Conservation (phyloP, 2,329 filamentous ascomycete species). For the Metarhizium humberi region DNA sequence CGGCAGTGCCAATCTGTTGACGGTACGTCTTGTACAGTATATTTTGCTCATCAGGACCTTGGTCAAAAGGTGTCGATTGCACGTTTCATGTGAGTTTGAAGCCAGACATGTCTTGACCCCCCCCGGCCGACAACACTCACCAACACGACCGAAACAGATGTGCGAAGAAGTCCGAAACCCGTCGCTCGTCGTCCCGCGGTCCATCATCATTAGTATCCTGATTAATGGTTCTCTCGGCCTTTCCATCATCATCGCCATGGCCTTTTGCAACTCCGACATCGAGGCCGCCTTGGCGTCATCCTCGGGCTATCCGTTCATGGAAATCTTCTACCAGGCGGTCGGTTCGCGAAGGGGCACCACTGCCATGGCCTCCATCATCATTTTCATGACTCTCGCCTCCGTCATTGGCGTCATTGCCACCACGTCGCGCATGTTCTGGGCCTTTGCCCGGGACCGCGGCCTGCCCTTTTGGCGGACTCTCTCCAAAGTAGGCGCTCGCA, state of each 20-base stretch:
- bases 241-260: not conserved
- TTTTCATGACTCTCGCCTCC: constrained; percentile 38
- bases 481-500: constrained; percentile 12
- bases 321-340: constrained; percentile 44
- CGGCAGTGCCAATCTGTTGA: too few species aligned
- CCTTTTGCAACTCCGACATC: not conserved
- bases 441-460: constrained; percentile 31
- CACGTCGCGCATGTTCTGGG: constrained; percentile 47
- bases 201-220: constrained; percentile 36
- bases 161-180: constrained; percentile 38
- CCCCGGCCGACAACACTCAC: not conserved
- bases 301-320: constrained; percentile 45
- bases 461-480: constrained; percentile 19
- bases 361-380: constrained; percentile 40
- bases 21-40: too few species aligned
- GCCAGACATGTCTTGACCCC: too few species aligned
- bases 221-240: too few species aligned
- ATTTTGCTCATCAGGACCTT: too few species aligned
- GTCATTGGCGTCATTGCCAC: constrained; percentile 48
- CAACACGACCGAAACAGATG: constrained; percentile 22
- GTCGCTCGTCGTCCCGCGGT: constrained; percentile 37
- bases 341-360: constrained; percentile 37
- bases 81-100: not conserved
- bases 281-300: not conserved
- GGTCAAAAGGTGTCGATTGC: too few species aligned